Conservation (phyloP, 2,329 filamentous ascomycete species). For the Ceratocystis destructans region DNA sequence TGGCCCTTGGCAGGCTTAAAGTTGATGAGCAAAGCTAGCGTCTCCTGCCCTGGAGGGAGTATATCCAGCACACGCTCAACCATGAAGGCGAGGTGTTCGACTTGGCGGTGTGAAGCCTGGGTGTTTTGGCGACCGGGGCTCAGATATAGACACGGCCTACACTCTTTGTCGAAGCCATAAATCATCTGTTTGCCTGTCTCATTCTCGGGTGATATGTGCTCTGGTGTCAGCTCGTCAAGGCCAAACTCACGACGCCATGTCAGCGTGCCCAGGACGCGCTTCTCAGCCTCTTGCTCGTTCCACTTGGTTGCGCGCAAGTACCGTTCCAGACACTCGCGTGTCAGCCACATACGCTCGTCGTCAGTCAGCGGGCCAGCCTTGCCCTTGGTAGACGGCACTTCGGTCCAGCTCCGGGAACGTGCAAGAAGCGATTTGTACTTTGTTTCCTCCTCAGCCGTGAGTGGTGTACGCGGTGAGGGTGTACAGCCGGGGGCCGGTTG, state of each 20-base stretch:
- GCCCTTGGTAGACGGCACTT: constrained; percentile 41
- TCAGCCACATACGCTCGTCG: constrained; percentile 76
- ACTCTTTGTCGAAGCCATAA: constrained; percentile 72
- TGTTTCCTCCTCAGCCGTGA: constrained; percentile 61
- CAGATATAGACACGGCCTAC: constrained; percentile 80
- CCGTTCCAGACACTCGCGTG: constrained; percentile 77
- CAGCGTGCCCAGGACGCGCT: constrained; percentile 67
- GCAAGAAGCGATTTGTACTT: constrained; percentile 72
- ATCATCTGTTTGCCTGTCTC: constrained; percentile 93
- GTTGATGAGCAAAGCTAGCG: constrained; percentile 74
- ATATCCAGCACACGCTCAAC: constrained; percentile 78
- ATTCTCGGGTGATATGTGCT: constrained; percentile 86
- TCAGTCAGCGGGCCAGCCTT: constrained; percentile 56
- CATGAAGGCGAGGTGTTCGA: constrained; percentile 94
- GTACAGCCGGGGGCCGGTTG: constrained; percentile 43
- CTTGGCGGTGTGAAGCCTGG: constrained; percentile 67
- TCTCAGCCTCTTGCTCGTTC: constrained; percentile 59
- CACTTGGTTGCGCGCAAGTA: constrained; percentile 93
- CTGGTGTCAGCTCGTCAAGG: constrained; percentile 60
- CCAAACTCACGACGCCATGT: constrained; percentile 87
- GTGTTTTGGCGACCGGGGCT: constrained; percentile 89
- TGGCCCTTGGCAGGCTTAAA: constrained; percentile 69
- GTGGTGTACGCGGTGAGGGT: constrained; percentile 40
- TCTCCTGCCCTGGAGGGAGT: constrained; percentile 78
- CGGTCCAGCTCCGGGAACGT: constrained; percentile 39